These are phyloP conservation scores for Scopulariopsis brevicaulis DNA, from an alignment of 2,329 filamentous ascomycete genomes.

Conservation along the genomic window DNA sequence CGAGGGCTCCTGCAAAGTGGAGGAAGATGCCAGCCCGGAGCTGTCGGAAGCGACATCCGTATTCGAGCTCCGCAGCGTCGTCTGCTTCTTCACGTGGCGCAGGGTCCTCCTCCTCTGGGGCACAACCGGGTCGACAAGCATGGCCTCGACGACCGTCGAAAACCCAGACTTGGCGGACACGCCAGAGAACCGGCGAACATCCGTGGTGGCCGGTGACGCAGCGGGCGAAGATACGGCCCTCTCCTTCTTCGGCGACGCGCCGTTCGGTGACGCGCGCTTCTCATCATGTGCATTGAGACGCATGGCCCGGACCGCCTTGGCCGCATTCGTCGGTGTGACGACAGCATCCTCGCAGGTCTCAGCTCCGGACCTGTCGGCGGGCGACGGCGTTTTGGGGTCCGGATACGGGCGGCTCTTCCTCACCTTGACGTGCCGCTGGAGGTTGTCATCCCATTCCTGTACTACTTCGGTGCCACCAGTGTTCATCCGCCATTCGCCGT, in stretches of 20 bases:
- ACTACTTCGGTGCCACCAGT: constrained; percentile 28
- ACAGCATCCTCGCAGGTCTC: constrained; percentile 35
- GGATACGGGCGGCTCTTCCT: constrained; percentile 27
- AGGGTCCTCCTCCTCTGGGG: constrained; percentile 38
- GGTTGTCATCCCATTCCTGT: constrained; percentile 42
- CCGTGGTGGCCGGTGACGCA: constrained; percentile 26
- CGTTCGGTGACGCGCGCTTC: background rate
- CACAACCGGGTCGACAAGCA: constrained; percentile 38
- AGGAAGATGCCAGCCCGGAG: constrained; percentile 30
- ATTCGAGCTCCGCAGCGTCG: constrained; percentile 33
- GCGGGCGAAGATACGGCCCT: constrained; percentile 10
- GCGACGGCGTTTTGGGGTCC: constrained; percentile 12
- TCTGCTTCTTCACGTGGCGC: constrained; percentile 49
- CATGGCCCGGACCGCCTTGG: constrained; percentile 34
- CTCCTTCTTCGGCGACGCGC: background rate
- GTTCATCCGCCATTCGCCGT: constrained; percentile 43
- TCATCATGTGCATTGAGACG: constrained; percentile 24
- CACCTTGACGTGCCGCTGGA: constrained; percentile 40
- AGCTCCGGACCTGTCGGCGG: constrained; percentile 14
- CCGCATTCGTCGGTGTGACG: constrained; percentile 38
- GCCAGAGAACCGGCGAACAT: constrained; percentile 36
- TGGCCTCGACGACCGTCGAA: constrained; percentile 46
- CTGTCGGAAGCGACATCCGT: constrained; percentile 26
- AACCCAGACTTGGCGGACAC: constrained; percentile 42
- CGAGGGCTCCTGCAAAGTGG: constrained; percentile 7